These are phyloP conservation scores for Rubia tinctorum DNA, from an alignment of 305 asterid genomes.

Conservation along the genomic window DNA sequence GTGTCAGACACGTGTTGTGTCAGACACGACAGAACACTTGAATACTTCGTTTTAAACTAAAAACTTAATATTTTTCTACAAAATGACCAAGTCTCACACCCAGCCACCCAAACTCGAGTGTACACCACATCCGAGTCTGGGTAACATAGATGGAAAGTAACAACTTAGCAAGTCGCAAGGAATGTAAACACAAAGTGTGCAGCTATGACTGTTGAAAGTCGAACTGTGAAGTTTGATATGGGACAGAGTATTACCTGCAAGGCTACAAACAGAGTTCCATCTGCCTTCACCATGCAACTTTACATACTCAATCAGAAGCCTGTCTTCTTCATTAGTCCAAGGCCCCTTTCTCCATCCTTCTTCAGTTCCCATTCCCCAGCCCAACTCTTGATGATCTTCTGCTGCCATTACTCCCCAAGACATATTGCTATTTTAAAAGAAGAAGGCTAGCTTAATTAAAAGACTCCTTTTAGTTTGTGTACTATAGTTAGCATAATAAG, in stretches of 20 bases:
- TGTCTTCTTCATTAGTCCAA: slow-evolving; percentile 90
- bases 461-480: neutral
- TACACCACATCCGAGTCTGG: too few species aligned
- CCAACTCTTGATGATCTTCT: slow-evolving; percentile 26
- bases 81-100: too few species aligned
- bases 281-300: slow-evolving; percentile 81
- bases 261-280: slow-evolving; percentile 80
- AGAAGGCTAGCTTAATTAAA: neutral
- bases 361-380: slow-evolving; percentile 46
- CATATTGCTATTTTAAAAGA: slow-evolving; percentile 12
- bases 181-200: too few species aligned
- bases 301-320: slow-evolving; percentile 61
- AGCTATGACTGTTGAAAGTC: neutral
- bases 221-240: neutral
- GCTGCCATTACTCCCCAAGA: slow-evolving; percentile 45
- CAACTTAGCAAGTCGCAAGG: neutral
- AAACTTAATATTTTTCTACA: too few species aligned
- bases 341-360: slow-evolving; percentile 94
- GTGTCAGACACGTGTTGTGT: too few species aligned
- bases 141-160: neutral
- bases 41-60: too few species aligned
- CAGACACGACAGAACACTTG: too few species aligned
- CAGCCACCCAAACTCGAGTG: too few species aligned
- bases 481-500: slow-evolving; percentile 9
- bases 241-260: slow-evolving; percentile 44